phyloP scores from a whole-genome alignment of 164 flowering plant species.

The Taxillus chinensis region DNA sequence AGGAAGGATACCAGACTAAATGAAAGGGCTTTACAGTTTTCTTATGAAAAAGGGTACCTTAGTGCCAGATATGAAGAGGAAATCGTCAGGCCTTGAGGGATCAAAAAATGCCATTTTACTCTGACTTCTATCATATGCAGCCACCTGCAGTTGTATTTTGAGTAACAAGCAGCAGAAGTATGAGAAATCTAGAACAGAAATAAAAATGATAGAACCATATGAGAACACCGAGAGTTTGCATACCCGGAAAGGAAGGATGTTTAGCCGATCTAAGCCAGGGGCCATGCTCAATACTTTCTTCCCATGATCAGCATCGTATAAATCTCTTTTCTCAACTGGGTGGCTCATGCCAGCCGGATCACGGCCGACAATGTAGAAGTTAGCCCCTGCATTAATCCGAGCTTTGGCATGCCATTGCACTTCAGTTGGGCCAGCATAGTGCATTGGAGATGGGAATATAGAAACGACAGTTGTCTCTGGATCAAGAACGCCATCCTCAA shows the following conservation, averaged over 20 bases:
- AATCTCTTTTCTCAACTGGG: conserved; percentile 82
- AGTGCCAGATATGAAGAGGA: conserved; percentile 93
- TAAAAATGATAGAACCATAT: background rate
- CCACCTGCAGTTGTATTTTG: conserved; percentile 47
- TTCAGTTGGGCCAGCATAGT: conserved; percentile 98
- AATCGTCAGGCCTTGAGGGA: conserved; percentile 83
- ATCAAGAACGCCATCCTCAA: conserved; percentile 94
- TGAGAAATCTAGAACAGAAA: background rate
- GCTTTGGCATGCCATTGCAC: conserved; percentile 99
- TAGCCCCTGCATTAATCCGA: conserved; percentile 94
- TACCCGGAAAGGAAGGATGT: conserved; percentile 94
- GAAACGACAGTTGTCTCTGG: conserved; percentile 92
- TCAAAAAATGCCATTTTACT: conserved; percentile 94
- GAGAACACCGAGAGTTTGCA: background rate
- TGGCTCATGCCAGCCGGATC: conserved; percentile 99
- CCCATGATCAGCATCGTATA: conserved; percentile 97
- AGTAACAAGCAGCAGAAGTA: background rate
- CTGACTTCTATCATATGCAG: conserved; percentile 87
- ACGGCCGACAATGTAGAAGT: conserved; percentile 95
- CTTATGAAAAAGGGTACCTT: conserved; percentile 41
- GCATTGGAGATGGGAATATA: conserved; percentile 99
- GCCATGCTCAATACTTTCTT: conserved; percentile 96
- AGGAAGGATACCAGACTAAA: too few species aligned
- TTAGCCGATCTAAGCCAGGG: conserved; percentile 86
- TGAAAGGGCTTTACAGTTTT: background rate